Evolutionary conservation across 306 rosid genomes (phyloP).

Genomic region (Amphicarpaea edgeworthii): DNA sequence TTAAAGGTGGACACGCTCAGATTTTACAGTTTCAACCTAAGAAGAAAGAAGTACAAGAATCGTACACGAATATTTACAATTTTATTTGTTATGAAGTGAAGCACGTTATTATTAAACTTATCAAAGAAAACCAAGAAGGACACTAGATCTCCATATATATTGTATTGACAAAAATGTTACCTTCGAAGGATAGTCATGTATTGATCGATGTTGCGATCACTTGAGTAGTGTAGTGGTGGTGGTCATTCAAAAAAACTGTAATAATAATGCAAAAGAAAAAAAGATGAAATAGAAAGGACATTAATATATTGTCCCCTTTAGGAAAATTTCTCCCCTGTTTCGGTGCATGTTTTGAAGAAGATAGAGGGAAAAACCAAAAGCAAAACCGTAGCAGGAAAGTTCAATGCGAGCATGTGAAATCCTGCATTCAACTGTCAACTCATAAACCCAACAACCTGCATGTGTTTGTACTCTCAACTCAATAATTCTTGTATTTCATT

Average conservation of each 20-base stretch:
- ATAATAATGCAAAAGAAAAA: neutral
- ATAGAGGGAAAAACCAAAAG: constrained; percentile 8
- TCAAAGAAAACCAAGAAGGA: neutral
- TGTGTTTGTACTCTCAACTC: constrained; percentile 31
- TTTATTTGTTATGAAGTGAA: neutral
- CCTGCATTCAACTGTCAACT: constrained; percentile 38
- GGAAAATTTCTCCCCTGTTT: constrained; percentile 15
- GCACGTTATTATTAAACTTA: neutral
- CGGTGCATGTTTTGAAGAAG: constrained; percentile 8
- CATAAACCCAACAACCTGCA: constrained; percentile 31
- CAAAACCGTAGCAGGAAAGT: constrained; percentile 2
- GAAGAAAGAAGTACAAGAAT: constrained; percentile 5
- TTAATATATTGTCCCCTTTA: neutral
- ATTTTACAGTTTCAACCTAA: neutral
- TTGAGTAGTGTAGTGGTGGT: neutral
- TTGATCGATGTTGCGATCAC: neutral
- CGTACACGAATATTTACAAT: neutral
- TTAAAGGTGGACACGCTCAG: neutral
- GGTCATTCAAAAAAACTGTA: neutral
- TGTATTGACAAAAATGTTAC: neutral
- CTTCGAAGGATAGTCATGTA: neutral
- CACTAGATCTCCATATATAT: neutral
- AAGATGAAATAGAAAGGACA: neutral
- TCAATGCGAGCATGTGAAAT: constrained; percentile 45
- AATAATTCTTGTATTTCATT: constrained; percentile 32